Conservation (phyloP, 306 rosid genomes). For the Erythrophleum fordii region DNA sequence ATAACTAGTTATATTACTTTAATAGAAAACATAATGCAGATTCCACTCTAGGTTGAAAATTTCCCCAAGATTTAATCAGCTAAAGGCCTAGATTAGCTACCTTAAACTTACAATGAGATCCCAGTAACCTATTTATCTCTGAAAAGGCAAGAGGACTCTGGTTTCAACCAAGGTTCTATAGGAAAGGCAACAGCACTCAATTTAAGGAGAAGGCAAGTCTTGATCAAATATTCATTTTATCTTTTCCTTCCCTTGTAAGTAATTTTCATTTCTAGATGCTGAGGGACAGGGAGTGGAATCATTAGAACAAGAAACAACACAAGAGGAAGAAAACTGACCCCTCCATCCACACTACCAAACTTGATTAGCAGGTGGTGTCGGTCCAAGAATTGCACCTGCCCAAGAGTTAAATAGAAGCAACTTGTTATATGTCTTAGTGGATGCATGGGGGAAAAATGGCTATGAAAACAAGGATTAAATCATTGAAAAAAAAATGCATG, state of each 20-base stretch:
- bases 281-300: slow-evolving; percentile 17
- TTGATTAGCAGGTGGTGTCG: slow-evolving; percentile 93
- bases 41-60: slow-evolving; percentile 21
- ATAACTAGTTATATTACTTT: slow-evolving; percentile 25
- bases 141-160: slow-evolving; percentile 1
- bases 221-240: slow-evolving; percentile 3
- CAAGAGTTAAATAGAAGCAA: slow-evolving; percentile 56
- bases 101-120: slow-evolving; percentile 8
- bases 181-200: slow-evolving; percentile 3
- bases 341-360: slow-evolving; percentile 97
- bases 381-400: slow-evolving; percentile 98
- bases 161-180: slow-evolving; percentile 13
- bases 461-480: slow-evolving; percentile 2
- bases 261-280: slow-evolving; percentile 10
- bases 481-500: slow-evolving; percentile 32
- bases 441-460: not conserved
- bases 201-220: not conserved
- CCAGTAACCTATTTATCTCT: not conserved
- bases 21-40: slow-evolving; percentile 21
- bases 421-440: slow-evolving; percentile 48
- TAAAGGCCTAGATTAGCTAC: not conserved
- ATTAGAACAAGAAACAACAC: slow-evolving; percentile 14
- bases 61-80: slow-evolving; percentile 15
- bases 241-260: slow-evolving; percentile 15
- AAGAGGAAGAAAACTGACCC: slow-evolving; percentile 65